Base-by-base conservation (phyloP, 306 rosid genomes). In the Vigna angularis region DNA sequence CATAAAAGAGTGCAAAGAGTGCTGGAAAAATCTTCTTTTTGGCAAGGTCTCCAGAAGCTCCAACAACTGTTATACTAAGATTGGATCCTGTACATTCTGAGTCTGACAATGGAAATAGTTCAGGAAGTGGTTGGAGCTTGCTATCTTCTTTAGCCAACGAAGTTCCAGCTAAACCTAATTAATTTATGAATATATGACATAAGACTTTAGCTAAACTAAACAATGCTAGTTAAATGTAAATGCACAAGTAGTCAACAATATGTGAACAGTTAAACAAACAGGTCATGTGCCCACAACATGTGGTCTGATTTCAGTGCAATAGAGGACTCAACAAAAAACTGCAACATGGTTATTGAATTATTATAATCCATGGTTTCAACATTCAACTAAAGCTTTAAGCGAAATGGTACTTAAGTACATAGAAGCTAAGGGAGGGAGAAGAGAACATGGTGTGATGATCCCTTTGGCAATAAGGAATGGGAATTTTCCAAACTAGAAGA, bases 21-120 rank as follows among this genome's bases (percentile, higher is more conserved):
- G 98, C 98, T 16, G 98, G 97, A 81, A 94, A 94, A 36, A 94
- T 94, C 89, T 94, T 94, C 92, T 94, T 92, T 76, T 85, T 94
- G 28, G 98, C 98, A 71, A 94, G 97, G 88, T 94, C 98, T 77
- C 98, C 98, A 6, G 98, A 94, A 83, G 98, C 98, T 73, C 98
- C 98, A 82, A 94, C 91, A 76, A 94, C 91, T 50, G 96, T 92
- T 78, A 94, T 92, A 82, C 86, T 92, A 80, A 95, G 90, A 66
- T 88, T 88, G 66, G 92, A 83, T 74, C 83, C 88, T 49, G 51
- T 65, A 47, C 58, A 70, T 76, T 82, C 89, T 6, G 84, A 77
- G 75, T 81, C 87, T 32, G 86, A 61, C 20, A 74, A 73, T 63
- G 83, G 79, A 88, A 87, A 80, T 20, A 82, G 49, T 65, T 57